phyloP scores from a whole-genome alignment of 2,329 filamentous ascomycete genomes.

The Arachnomyces sp. region DNA sequence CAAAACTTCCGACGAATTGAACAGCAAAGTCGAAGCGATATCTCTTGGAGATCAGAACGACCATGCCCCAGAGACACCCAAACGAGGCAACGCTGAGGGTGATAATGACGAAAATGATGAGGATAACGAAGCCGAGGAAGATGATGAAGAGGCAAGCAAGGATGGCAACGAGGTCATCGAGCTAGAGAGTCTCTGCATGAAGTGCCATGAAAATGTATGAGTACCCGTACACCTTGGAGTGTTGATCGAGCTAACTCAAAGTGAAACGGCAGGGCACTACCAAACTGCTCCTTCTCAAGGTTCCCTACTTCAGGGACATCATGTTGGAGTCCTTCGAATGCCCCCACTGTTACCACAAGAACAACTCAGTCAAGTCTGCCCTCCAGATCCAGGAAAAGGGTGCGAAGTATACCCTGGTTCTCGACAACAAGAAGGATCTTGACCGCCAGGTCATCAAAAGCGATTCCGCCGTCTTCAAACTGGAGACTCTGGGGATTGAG shows the following conservation, averaged over 20 bases:
- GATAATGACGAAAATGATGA: not conserved
- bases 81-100: not conserved
- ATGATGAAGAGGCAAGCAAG: conserved; percentile 18
- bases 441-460: conserved; percentile 86
- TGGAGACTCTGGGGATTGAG: conserved; percentile 88
- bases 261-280: conserved; percentile 61
- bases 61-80: too few species aligned
- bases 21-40: not conserved
- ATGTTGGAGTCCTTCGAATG: conserved; percentile 96
- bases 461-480: conserved; percentile 74
- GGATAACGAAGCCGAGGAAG: not conserved
- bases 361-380: conserved; percentile 90
- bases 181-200: conserved; percentile 74
- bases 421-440: conserved; percentile 67
- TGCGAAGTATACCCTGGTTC: conserved; percentile 70
- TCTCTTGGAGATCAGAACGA: too few species aligned
- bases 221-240: not conserved
- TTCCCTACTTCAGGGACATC: conserved; percentile 95
- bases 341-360: conserved; percentile 78
- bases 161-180: conserved; percentile 38
- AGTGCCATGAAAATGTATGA: conserved; percentile 67
- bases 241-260: not conserved
- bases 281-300: conserved; percentile 77
- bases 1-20: too few species aligned
- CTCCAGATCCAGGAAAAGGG: conserved; percentile 88